phyloP scores from a whole-genome alignment of 1,139 yeast species.

The Pichia sp. region DNA sequence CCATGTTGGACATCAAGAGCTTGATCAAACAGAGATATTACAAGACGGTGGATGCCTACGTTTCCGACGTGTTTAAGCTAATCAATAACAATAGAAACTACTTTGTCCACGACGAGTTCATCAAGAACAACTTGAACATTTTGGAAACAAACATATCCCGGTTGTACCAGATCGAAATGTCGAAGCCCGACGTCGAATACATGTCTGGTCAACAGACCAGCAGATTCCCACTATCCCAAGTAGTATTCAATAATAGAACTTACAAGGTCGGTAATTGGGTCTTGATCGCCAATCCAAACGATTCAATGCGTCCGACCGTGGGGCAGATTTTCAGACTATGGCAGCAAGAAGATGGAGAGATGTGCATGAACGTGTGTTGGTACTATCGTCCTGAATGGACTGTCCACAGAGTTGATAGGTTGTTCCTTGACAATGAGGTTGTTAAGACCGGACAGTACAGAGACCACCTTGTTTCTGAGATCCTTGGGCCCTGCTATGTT shows the following conservation, averaged over 20 bases:
- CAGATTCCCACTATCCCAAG: slow-evolving; percentile 68
- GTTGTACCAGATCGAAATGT: slow-evolving; percentile 65
- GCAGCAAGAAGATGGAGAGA: slow-evolving; percentile 69
- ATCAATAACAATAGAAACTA: slow-evolving; percentile 69
- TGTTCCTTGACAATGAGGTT: slow-evolving; percentile 90
- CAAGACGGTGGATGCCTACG: slow-evolving; percentile 66
- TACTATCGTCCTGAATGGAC: slow-evolving; percentile 97
- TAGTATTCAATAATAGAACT: slow-evolving; percentile 64
- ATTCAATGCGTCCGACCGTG: slow-evolving; percentile 81
- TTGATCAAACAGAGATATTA: slow-evolving; percentile 86
- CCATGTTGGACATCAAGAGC: slow-evolving; percentile 75
- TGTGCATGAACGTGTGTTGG: slow-evolving; percentile 96
- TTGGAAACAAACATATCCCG: slow-evolving; percentile 60
- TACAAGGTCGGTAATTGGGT: slow-evolving; percentile 97
- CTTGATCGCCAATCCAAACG: slow-evolving; percentile 78
- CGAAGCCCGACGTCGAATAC: slow-evolving; percentile 76
- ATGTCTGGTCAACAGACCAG: slow-evolving; percentile 53
- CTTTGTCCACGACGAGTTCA: slow-evolving; percentile 46
- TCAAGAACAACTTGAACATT: slow-evolving; percentile 54
- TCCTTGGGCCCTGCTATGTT: slow-evolving; percentile 90
- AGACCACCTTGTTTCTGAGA: slow-evolving; percentile 84
- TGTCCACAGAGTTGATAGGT: slow-evolving; percentile 82
- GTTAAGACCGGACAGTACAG: slow-evolving; percentile 96
- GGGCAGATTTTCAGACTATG: slow-evolving; percentile 93
- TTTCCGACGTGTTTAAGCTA: slow-evolving; percentile 72